Conservation (phyloP, 208 protist species). For the Crithidia brevicula region DNA sequence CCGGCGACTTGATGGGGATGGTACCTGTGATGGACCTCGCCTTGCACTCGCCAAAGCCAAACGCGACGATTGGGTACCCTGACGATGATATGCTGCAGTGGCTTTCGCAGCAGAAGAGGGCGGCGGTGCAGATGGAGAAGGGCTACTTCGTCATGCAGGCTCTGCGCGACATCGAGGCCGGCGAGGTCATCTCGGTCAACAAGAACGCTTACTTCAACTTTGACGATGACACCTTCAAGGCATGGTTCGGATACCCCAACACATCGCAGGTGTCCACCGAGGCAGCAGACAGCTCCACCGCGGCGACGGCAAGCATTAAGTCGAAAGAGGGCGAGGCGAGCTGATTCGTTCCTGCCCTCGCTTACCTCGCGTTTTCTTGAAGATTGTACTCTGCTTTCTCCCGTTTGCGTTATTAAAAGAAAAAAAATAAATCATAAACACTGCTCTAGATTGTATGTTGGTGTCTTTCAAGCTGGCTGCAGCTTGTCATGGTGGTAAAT, state of each 20-base stretch:
- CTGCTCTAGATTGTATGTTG: background rate
- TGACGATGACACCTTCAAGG: constrained; percentile 85
- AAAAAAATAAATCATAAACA: too few relatives aligned
- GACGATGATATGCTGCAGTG: constrained; percentile 88
- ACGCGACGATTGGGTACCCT: constrained; percentile 84
- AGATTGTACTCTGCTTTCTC: background rate
- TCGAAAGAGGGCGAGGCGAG: constrained; percentile 9
- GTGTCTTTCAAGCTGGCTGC: background rate
- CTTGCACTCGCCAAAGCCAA: constrained; percentile 78
- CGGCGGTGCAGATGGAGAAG: constrained; percentile 50
- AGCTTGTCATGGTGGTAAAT: background rate
- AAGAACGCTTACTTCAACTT: constrained; percentile 92
- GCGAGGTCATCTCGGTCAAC: constrained; percentile 79
- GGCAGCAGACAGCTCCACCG: background rate
- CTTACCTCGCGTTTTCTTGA: background rate
- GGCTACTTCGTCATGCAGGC: constrained; percentile 91
- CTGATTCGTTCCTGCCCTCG: background rate
- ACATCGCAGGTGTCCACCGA: constrained; percentile 51
- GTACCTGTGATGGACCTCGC: constrained; percentile 87
- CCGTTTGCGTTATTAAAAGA: background rate
- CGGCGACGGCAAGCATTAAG: constrained; percentile 3
- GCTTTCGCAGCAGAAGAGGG: constrained; percentile 75
- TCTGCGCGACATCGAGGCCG: constrained; percentile 76
- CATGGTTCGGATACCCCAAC: constrained; percentile 88
- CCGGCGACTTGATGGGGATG: constrained; percentile 83